A percentile compares a stretch with the other conserved stretches of the same genome.
phyloP scores from a whole-genome alignment of 352 stramenopile species.

The Pythium plurisporium region DNA sequence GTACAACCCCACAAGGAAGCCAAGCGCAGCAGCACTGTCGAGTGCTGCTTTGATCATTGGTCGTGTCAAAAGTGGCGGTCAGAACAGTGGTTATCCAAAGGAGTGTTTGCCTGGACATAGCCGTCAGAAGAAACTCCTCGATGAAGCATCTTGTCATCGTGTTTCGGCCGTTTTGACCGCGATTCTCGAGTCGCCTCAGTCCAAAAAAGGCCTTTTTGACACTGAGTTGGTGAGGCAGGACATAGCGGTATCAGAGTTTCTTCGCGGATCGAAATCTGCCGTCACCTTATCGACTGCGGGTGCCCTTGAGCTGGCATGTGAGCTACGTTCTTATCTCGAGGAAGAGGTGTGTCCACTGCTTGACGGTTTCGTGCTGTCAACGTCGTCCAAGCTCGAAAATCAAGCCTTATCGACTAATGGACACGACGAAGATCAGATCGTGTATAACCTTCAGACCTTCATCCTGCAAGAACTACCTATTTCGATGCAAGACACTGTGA shows the following conservation, averaged over 20 bases:
- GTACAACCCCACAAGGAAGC: neutral
- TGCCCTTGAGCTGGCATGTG: neutral
- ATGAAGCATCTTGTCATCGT: neutral
- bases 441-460: neutral
- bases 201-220: slow-evolving; percentile 3
- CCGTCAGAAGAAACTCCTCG: neutral
- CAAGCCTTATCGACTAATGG: neutral
- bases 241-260: neutral
- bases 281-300: neutral
- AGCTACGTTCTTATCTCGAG: neutral
- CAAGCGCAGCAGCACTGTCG: neutral
- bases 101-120: neutral
- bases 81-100: neutral
- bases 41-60: neutral
- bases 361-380: neutral
- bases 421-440: neutral
- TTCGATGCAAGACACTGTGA: neutral
- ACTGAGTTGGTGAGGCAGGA: neutral
- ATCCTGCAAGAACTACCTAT: neutral
- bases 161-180: slow-evolving; percentile 1
- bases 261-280: neutral
- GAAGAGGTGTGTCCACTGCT: neutral
- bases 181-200: slow-evolving; percentile 10
- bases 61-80: neutral
- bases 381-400: neutral